Conservation (phyloP, 768 basidiomycete species). For the Crassisporium funariophilum region DNA sequence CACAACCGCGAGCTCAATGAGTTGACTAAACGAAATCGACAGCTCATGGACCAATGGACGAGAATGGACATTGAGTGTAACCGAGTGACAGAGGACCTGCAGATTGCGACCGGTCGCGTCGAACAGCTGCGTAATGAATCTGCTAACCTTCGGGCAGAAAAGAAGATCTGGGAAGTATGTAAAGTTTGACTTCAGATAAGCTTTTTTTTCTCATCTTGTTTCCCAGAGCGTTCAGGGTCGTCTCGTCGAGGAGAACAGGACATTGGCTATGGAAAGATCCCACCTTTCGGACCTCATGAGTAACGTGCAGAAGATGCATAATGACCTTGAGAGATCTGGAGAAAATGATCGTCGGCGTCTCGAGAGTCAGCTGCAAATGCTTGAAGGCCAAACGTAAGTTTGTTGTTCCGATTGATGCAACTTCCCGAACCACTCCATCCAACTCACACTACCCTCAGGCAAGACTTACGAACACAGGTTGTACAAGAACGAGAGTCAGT, state of each 20-base stretch:
- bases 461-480: slow-evolving; percentile 72
- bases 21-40: slow-evolving; percentile 66
- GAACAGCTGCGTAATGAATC: slow-evolving; percentile 85
- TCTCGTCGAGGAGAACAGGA: slow-evolving; percentile 84
- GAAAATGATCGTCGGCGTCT: slow-evolving; percentile 82
- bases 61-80: slow-evolving; percentile 76
- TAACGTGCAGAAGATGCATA: slow-evolving; percentile 90
- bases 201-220: background rate
- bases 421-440: no score
- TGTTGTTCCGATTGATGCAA: no score
- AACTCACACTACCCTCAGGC: no score
- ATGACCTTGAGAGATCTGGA: slow-evolving; percentile 80
- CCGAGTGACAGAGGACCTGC: slow-evolving; percentile 67
- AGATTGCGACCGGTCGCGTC: slow-evolving; percentile 55
- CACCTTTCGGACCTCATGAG: slow-evolving; percentile 85
- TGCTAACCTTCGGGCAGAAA: slow-evolving; percentile 90
- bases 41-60: slow-evolving; percentile 73
- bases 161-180: slow-evolving; percentile 88
- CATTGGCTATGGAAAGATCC: slow-evolving; percentile 76
- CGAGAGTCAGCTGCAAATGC: slow-evolving; percentile 75
- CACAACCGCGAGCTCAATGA: slow-evolving; percentile 69
- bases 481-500: slow-evolving; percentile 72
- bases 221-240: slow-evolving; percentile 75
- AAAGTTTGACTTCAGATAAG: background rate
- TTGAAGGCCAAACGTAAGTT: slow-evolving; percentile 78